Evolutionary conservation across 2,329 filamentous ascomycete species (phyloP), one percentile per base, ranked within the genome.

Genomic region (Aureobasidium leucospermi): DNA sequence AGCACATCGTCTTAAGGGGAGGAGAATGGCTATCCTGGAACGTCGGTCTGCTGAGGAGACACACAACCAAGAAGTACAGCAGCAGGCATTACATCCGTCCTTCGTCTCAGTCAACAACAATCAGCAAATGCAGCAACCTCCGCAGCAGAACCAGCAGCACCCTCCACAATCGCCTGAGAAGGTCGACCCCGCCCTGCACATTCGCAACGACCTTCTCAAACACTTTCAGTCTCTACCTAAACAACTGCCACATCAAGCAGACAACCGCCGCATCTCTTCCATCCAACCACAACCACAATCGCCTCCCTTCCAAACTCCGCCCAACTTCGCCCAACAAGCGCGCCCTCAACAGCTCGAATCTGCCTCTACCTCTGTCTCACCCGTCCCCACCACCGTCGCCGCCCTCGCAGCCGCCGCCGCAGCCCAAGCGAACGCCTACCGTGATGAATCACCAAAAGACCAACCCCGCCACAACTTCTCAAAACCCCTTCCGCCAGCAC

Each of bases 1-100:
- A 16, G 92, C 91, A 65, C 90, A 94, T 68, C 84, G 88, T 45
- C 76, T 96, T 52, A 89, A 87, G 68, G 86, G 86, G 51, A 85
- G 89, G 53, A 86, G 85, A 67, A 84, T 83, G 58, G 87, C 86
- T n/a, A 89, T 92, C 63, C 76, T 86, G 49, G 81, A 83, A 59
- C 80, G 87, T 38, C 80, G 86, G 60, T 79, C 80, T 19, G 75
- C 73, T 9, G 77, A 83, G 60, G 58, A 60, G 51, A 53, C 56
- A 23, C 47, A 58, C 32, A 70, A 69, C 31, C 23, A 46, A 1
- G 29, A 60, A 16, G 57, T 29, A 6, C 56, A 59, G 41, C 42
- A 48, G 31, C 55, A 58, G 31, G 34, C 23, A 4, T 6, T 19
- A 19, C 34, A 49, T 1, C 52, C 63, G 19, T 81, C 81, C 7